Evolutionary conservation across 1,139 yeast genomes (phyloP), one percentile per base, ranked within the genome.

Genomic region (Blastobotrys persicus): DNA sequence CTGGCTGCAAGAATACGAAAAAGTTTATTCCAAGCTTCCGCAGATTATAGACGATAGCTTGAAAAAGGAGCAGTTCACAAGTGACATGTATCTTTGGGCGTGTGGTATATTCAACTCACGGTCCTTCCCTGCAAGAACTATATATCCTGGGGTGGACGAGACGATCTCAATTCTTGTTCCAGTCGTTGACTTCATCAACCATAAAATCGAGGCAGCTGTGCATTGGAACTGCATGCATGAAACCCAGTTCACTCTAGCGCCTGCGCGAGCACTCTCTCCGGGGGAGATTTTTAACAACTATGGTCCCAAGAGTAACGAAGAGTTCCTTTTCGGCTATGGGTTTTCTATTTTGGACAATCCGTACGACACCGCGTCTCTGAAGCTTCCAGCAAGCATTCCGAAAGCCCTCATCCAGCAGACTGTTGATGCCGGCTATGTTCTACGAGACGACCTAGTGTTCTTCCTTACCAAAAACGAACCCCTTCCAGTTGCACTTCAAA

Each of bases 261-360:
- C 67, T 0, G 55, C 57, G 1, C 59, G 60, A 20, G 40, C 32
- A 0, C 46, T 60, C 2, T 53, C 49, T 1, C 58, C 57, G 6
- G 82, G 80, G 0, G 61, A 63, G 3, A 59, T 88, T 1, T 83
- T 67, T 64, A 88, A 89, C 64, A 88, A 87, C 65, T 89, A 91
- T 65, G 98, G 98, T 1, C 79, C 82, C 52, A 89, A 88, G 63
- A 84, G 94, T 0, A 89, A 89, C 61, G 88, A 85, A 60, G 96
- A 88, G 58, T 71, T 84, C 19, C 56, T 78, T 31, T 59, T 69
- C 33, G 78, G 77, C 2, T 78, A 78, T 59, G 97, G 96, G 0
- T 88, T 88, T 67, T 80, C 83, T 19, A 48, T 85, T 2, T 77
- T 78, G 18, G 68, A 77, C 38, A 88, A 88, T 60, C 64, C 70